Evolutionary conservation across 2,329 filamentous ascomycete species (phyloP).

Genomic region (Ophiostoma populinum): DNA sequence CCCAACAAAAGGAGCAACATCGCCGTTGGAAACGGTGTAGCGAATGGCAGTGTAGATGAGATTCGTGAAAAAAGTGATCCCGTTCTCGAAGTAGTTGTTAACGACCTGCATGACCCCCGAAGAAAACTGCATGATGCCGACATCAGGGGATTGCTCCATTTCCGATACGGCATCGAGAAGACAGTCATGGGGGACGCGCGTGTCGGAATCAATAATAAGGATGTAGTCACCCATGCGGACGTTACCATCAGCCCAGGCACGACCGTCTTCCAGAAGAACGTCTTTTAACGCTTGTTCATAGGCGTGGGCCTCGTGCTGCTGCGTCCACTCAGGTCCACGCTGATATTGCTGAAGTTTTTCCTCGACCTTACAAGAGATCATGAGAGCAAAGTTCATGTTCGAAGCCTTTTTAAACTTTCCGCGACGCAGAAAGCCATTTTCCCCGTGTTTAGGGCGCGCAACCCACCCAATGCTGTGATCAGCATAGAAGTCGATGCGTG

Average conservation of each 20-base stretch:
- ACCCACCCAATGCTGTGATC: conserved; percentile 56
- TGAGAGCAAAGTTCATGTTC: conserved; percentile 56
- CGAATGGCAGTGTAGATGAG: conserved; percentile 62
- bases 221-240: conserved; percentile 77
- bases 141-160: conserved; percentile 64
- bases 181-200: conserved; percentile 60
- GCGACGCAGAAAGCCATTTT: conserved; percentile 42
- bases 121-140: conserved; percentile 63
- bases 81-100: conserved; percentile 54
- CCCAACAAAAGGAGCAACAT: conserved; percentile 66
- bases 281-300: conserved; percentile 50
- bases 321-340: conserved; percentile 45
- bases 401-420: conserved; percentile 57
- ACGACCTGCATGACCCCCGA: conserved; percentile 68
- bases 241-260: conserved; percentile 70
- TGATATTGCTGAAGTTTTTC: conserved; percentile 43
- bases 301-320: conserved; percentile 47
- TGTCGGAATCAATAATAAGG: conserved; percentile 62
- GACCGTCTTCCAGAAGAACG: conserved; percentile 48
- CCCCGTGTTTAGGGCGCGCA: conserved; percentile 44
- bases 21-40: conserved; percentile 60
- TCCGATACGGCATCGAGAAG: conserved; percentile 64
- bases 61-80: conserved; percentile 56
- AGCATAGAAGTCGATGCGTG: conserved; percentile 50
- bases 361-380: conserved; percentile 53